Base-by-base conservation (phyloP, 805 yeast genomes). In the Barnettozyma sp. region DNA sequence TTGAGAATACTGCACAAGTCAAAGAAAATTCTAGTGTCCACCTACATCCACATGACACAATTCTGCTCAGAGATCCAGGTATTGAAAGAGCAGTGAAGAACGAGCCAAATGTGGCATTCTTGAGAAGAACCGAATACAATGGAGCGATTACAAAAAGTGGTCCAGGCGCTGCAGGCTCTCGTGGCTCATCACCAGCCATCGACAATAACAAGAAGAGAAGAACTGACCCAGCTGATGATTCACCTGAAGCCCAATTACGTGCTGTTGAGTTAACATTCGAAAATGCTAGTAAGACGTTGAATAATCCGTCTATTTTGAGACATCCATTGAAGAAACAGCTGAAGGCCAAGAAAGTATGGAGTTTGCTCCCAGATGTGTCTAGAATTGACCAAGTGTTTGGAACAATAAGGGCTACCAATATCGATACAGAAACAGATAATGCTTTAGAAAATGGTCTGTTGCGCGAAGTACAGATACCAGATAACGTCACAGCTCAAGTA, bases 41-140 rank as follows among this genome's bases (percentile, higher is more conserved):
- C 41, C 66, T 90, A 38, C 92, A 83, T 50, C 81, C 88, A n/a
- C 72, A 72, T 35, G 97, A 92, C 60, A 66, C 76, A 44, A 72
- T 72, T 8, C 66, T 90, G 34, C 67, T 92, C 36, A 73, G 86
- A 53, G 96, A 87, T 55, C 95, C 96, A 17, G 75, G 78, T 30
- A 52, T 56, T 27, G 68, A 57, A 24, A 54, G 52, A 35, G 34
- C 52, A 6, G 51, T 54, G 6, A 62, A 56, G 46, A 55, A 56
- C 12, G 67, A 63, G 34, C 62, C 68, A 15, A 63, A 64, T 29
- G 69, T 83, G 11, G 71, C 84, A n/a, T 88, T 90, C 61, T 69
- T 90, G 55, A 78, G 97, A 64, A 78, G 97, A 63, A 90, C 98
- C 0, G 97, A 92, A 55, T 90, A 90, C 56, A 82, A 16, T 13